Conservation (phyloP, 2,329 filamentous ascomycete genomes). For the Zalaria sp. region DNA sequence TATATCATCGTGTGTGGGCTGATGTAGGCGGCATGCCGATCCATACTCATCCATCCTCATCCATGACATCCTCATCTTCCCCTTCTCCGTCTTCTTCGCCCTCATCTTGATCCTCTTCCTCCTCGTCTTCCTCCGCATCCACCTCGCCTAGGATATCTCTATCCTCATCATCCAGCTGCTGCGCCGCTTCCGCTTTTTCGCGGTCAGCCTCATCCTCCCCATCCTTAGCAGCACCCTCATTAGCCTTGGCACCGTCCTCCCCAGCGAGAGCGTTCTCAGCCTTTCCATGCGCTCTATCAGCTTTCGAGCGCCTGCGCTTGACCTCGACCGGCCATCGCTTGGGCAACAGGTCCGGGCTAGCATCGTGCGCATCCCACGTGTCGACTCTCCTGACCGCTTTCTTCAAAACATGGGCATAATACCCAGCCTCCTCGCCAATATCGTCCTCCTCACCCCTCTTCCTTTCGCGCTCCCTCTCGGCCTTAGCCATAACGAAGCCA, state of each 20-base stretch:
- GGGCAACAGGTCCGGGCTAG: constrained; percentile 1
- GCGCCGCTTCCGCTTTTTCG: constrained; percentile 11
- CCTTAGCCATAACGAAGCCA: constrained; percentile 10
- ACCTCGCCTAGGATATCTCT: constrained; percentile 22
- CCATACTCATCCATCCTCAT: too few species aligned
- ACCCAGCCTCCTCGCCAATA: constrained; percentile 59
- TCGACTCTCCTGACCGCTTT: constrained; percentile 50
- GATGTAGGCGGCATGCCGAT: too few species aligned
- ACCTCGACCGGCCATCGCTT: not conserved
- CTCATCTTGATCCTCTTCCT: constrained; percentile 20
- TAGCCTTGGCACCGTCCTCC: constrained; percentile 1
- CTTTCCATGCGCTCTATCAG: not conserved
- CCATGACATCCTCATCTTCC: too few species aligned
- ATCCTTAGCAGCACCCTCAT: not conserved
- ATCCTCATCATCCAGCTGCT: constrained; percentile 22
- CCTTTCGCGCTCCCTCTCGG: constrained; percentile 3
- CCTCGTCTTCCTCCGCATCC: constrained; percentile 21
- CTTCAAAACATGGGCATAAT: constrained; percentile 52
- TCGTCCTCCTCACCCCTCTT: constrained; percentile 46
- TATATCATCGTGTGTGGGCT: too few species aligned
- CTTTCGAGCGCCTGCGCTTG: constrained; percentile 5
- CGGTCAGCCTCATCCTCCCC: constrained; percentile 7
- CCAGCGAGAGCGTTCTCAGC: constrained; percentile 1
- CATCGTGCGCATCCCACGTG: constrained; percentile 44
- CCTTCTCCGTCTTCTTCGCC: constrained; percentile 13